These are phyloP conservation scores for Bipolaris gigantea DNA, from an alignment of 2,329 filamentous ascomycete species.

Conservation along the genomic window DNA sequence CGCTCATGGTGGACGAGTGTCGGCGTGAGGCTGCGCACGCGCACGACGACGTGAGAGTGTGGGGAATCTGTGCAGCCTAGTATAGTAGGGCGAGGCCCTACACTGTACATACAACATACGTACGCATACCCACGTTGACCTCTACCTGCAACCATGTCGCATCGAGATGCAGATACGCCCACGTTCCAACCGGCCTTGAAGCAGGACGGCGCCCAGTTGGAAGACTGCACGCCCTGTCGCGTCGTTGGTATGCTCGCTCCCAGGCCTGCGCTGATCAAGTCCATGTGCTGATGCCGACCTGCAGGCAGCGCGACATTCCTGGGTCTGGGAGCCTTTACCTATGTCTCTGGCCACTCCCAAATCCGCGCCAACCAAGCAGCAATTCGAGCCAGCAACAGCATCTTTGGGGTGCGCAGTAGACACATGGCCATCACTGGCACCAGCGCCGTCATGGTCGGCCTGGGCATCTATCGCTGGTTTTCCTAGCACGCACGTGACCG, in stretches of 20 bases:
- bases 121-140: no score
- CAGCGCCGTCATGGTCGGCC: conserved; percentile 46
- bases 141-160: background rate
- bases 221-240: conserved; percentile 72
- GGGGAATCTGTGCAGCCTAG: conserved; percentile 18
- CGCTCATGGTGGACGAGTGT: conserved; percentile 53
- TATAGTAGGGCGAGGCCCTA: no score
- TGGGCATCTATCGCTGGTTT: conserved; percentile 50
- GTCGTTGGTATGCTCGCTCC: conserved; percentile 60
- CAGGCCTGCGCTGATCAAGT: no score
- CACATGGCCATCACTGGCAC: conserved; percentile 47
- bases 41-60: conserved; percentile 9
- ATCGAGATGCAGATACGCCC: conserved; percentile 13
- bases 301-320: conserved; percentile 51
- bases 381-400: conserved; percentile 47
- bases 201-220: conserved; percentile 39
- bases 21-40: conserved; percentile 22
- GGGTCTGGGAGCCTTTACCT: conserved; percentile 52
- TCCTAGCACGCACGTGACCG: conserved; percentile 17
- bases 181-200: conserved; percentile 37
- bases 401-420: conserved; percentile 48
- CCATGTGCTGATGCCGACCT: background rate
- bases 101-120: no score
- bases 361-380: conserved; percentile 46
- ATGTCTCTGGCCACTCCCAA: conserved; percentile 51